Evolutionary conservation across 192 early-diverging fungal species (phyloP).

Genomic region (Backusella tarrabulga): DNA sequence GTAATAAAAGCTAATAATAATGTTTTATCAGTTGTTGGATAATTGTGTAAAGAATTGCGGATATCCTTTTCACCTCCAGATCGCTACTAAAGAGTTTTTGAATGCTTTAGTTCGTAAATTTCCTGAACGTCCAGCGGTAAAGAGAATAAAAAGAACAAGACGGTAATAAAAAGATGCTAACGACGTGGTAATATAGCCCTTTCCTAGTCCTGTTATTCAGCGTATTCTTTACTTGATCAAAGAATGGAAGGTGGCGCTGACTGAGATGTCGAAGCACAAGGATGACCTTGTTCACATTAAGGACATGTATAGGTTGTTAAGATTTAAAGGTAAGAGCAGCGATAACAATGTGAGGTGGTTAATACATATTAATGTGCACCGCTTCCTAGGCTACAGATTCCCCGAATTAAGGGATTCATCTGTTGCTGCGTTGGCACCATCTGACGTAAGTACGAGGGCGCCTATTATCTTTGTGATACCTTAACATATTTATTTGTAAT

Average conservation of each 20-base stretch:
- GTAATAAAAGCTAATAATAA: background rate
- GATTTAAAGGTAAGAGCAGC: slow-evolving; percentile 69
- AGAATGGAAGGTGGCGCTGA: slow-evolving; percentile 92
- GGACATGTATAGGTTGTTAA: slow-evolving; percentile 90
- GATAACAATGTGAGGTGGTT: background rate
- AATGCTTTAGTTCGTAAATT: slow-evolving; percentile 93
- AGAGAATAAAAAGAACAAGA: slow-evolving; percentile 28
- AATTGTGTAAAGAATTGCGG: slow-evolving; percentile 98
- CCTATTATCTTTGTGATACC: background rate
- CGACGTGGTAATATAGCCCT: background rate
- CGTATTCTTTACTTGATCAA: slow-evolving; percentile 91
- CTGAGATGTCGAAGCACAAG: slow-evolving; percentile 83
- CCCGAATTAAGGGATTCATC: slow-evolving; percentile 61
- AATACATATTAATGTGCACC: background rate
- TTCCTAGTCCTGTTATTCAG: slow-evolving; percentile 70
- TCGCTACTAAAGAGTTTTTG: slow-evolving; percentile 95
- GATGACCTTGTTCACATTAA: slow-evolving; percentile 92
- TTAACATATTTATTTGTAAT: slow-evolving; percentile 7
- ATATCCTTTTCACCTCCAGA: slow-evolving; percentile 94
- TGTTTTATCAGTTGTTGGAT: slow-evolving; percentile 71
- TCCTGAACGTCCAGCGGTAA: slow-evolving; percentile 75
- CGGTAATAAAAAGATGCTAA: background rate
- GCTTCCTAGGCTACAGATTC: slow-evolving; percentile 64
- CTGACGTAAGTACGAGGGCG: slow-evolving; percentile 30
- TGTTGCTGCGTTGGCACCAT: slow-evolving; percentile 56